Base-by-base conservation (phyloP, 371 early-diverging fungal species). In the Entomophthora muscae region DNA sequence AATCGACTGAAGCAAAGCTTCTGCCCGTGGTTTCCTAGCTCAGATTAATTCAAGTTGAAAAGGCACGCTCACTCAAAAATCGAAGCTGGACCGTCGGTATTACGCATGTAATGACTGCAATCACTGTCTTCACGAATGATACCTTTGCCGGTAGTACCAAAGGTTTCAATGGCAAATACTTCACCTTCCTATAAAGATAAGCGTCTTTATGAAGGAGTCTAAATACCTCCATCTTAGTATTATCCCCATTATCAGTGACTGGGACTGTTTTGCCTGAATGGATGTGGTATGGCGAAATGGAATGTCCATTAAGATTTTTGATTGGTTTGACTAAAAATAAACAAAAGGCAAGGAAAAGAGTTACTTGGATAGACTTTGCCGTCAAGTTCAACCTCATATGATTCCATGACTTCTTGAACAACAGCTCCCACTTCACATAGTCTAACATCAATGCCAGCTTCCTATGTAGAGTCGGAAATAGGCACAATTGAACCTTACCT, bases 251-350 rank as follows among this genome's bases (percentile, higher is more conserved):
- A 58, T 89, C 82, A 32, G 98, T 86, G 67, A 95, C 94, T 0
- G 99, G 99, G 3, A 99, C 93, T 0, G 93, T 87, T 69, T 98
- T 97, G 56, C 98, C 97, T 53, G 78, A 93, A 75, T 99, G 99
- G 61, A 99, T 99, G 64, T 80, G 80, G 74, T 97, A 99, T 21
- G 82, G 86, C 13, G 78, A 91, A 66, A 99, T 99, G 24, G 93
- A 90, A 73, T 99, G 99, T 23, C 99, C 99, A 69, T 93, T 91
- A 71, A 99, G 75, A 76, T 99, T 98, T 59, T 91, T 83, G 66
- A 99, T 95, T 31, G 96, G 88, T 69, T 91, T 93, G 64, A 98
- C 90, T 80, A 63, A 23, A 56, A 55, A 2, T 52, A 64, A 52
- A 68, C 13, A 32, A n/a, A 28, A 13, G 55, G 21, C 29, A 63